These are phyloP conservation scores for Elsinoe perseae DNA, from an alignment of 2,329 filamentous ascomycete genomes.

Conservation along the genomic window DNA sequence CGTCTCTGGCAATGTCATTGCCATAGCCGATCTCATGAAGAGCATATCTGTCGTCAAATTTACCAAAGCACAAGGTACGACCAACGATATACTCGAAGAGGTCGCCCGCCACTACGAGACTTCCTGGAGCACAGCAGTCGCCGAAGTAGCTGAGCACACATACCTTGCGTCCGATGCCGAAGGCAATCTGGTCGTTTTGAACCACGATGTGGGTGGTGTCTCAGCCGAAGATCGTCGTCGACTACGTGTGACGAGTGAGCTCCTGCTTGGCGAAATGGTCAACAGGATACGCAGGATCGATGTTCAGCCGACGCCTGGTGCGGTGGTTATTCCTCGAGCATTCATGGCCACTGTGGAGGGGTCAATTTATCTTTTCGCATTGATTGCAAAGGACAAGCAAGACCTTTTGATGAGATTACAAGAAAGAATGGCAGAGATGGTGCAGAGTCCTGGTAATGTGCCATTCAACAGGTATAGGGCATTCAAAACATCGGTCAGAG, in stretches of 20 bases:
- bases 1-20: conserved; percentile 66
- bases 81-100: conserved; percentile 60
- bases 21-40: conserved; percentile 89
- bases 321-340: conserved; percentile 68
- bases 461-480: conserved; percentile 74
- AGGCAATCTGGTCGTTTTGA: conserved; percentile 78
- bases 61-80: conserved; percentile 44
- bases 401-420: conserved; percentile 81
- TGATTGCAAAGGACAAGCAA: conserved; percentile 63
- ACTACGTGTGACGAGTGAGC: conserved; percentile 68
- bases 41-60: conserved; percentile 74
- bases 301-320: conserved; percentile 55
- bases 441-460: conserved; percentile 64
- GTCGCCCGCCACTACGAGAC: conserved; percentile 73
- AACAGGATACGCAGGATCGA: conserved; percentile 74
- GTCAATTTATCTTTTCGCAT: conserved; percentile 79
- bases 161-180: conserved; percentile 82
- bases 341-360: conserved; percentile 91
- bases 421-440: conserved; percentile 55
- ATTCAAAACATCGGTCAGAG: conserved; percentile 64
- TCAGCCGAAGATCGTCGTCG: conserved; percentile 64
- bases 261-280: conserved; percentile 85
- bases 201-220: conserved; percentile 62
- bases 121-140: conserved; percentile 72
- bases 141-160: conserved; percentile 60